phyloP scores from a whole-genome alignment of 2,329 filamentous ascomycete species.

The Huntiella omanensis region DNA sequence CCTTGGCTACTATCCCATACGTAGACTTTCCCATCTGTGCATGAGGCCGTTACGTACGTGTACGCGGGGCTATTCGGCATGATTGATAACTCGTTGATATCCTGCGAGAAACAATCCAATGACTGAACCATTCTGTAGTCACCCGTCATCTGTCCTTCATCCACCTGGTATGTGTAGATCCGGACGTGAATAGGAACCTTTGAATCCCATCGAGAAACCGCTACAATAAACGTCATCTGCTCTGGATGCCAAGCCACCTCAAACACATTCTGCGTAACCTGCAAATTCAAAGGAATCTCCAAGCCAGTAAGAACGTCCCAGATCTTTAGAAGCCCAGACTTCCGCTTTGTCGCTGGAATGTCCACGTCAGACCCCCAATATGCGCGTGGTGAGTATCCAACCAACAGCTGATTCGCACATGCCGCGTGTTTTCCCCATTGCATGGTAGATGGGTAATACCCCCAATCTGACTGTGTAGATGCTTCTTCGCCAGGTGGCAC shows the following conservation, averaged over 20 bases:
- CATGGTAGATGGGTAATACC: constrained; percentile 43
- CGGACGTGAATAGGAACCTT: constrained; percentile 36
- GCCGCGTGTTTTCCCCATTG: constrained; percentile 34
- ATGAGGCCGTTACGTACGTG: constrained; percentile 40
- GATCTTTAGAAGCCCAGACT: constrained; percentile 39
- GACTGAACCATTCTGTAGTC: constrained; percentile 27
- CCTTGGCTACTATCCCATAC: constrained; percentile 41
- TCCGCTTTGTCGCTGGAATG: constrained; percentile 37
- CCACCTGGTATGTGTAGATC: constrained; percentile 16
- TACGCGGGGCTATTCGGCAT: constrained; percentile 32
- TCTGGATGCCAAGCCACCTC: constrained; percentile 45
- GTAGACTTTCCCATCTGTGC: constrained; percentile 42
- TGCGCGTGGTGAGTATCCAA: constrained; percentile 44
- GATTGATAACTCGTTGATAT: constrained; percentile 44
- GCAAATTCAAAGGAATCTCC: constrained; percentile 29
- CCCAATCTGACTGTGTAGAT: constrained; percentile 26
- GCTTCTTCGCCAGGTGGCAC: neutral
- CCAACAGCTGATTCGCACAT: constrained; percentile 33
- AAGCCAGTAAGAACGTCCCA: constrained; percentile 32
- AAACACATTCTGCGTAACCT: constrained; percentile 40
- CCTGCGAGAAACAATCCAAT: constrained; percentile 38
- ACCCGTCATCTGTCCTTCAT: neutral
- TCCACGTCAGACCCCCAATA: constrained; percentile 32
- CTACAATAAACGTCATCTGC: constrained; percentile 33
- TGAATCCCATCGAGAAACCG: constrained; percentile 30